Conservation (phyloP, 2,329 filamentous ascomycete species). For the Cryphonectria nitschkei region DNA sequence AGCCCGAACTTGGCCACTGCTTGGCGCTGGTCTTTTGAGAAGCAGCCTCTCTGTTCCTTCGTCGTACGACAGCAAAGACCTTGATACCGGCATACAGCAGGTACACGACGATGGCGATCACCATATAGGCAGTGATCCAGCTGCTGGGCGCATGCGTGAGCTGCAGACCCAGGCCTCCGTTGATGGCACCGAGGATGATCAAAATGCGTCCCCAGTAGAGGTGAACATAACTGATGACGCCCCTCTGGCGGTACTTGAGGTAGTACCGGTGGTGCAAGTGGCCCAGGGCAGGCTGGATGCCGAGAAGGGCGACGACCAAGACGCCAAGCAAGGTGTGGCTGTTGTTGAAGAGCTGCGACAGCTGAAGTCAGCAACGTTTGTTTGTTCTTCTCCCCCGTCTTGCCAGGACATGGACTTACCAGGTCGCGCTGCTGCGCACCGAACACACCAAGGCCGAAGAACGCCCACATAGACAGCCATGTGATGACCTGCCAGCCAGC, state of each 20-base stretch:
- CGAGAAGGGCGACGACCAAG: constrained; percentile 56
- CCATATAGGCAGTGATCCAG: constrained; percentile 58
- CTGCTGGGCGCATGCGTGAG: constrained; percentile 46
- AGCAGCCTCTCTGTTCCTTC: constrained; percentile 3
- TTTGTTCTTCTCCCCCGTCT: too few species aligned
- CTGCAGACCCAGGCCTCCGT: constrained; percentile 64
- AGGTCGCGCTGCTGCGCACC: constrained; percentile 44
- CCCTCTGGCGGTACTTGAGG: constrained; percentile 50
- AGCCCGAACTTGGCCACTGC: constrained; percentile 19
- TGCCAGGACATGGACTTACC: constrained; percentile 39
- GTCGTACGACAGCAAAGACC: constrained; percentile 24
- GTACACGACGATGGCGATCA: constrained; percentile 56
- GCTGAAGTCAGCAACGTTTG: not conserved
- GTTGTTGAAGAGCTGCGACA: constrained; percentile 52
- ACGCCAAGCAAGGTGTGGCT: constrained; percentile 61
- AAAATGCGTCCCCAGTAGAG: constrained; percentile 65
- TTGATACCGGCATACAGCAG: constrained; percentile 48
- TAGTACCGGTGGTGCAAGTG: constrained; percentile 61
- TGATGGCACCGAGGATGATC: constrained; percentile 63
- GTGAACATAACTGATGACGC: constrained; percentile 58
- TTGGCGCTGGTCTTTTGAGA: not conserved
- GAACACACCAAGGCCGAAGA: constrained; percentile 60
- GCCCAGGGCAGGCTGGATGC: constrained; percentile 62
- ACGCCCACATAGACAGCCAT: constrained; percentile 62
- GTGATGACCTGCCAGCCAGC: constrained; percentile 57